Conservation (phyloP, 305 asterid genomes). For the Solanum hybrid region DNA sequence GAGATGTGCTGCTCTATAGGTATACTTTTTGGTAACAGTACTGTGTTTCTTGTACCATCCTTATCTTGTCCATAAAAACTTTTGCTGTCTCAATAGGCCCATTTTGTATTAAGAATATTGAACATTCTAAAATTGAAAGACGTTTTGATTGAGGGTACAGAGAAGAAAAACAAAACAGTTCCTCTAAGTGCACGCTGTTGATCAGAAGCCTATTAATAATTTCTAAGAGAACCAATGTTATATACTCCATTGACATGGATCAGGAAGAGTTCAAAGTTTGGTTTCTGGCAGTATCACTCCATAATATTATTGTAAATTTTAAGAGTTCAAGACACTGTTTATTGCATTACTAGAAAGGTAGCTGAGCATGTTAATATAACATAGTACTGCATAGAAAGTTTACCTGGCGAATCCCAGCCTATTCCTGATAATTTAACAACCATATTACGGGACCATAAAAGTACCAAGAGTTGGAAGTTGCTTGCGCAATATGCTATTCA, state of each 20-base stretch:
- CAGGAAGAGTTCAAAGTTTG: neutral
- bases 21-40: neutral
- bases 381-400: neutral
- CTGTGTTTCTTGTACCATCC: neutral
- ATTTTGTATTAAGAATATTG: neutral
- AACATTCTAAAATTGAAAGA: neutral
- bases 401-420: neutral
- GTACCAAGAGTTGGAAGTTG: neutral
- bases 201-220: neutral
- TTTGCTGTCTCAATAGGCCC: neutral
- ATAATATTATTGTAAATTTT: neutral
- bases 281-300: neutral
- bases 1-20: neutral
- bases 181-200: neutral
- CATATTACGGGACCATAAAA: neutral
- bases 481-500: neutral
- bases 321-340: neutral
- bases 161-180: neutral
- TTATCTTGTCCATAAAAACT: neutral
- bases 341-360: neutral
- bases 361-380: neutral
- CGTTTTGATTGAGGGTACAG: neutral
- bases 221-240: neutral
- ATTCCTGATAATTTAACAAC: neutral
- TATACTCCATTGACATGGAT: neutral